Conservation (phyloP, 345 rosid genomes). For the Euphorbia pulcherrima region DNA sequence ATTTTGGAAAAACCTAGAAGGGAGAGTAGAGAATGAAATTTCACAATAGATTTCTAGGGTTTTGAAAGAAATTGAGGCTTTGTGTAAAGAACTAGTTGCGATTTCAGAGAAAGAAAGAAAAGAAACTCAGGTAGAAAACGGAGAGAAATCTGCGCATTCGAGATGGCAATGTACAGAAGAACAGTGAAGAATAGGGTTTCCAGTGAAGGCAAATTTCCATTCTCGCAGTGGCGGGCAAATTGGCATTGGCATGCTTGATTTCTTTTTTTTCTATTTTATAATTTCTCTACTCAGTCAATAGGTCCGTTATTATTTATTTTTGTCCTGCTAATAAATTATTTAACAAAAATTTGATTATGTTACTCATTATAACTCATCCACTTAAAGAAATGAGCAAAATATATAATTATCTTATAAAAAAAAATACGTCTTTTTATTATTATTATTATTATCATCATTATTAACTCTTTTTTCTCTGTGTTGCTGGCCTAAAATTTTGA, state of each 20-base stretch:
- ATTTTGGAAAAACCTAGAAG: background rate
- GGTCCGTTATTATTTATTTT: too few relatives aligned
- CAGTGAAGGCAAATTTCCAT: background rate
- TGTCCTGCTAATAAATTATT: too few relatives aligned
- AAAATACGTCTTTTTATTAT: too few relatives aligned
- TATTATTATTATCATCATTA: too few relatives aligned
- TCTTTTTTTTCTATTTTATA: too few relatives aligned
- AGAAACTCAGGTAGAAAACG: background rate
- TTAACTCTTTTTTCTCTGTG: too few relatives aligned
- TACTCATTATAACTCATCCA: too few relatives aligned
- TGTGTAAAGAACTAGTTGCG: background rate
- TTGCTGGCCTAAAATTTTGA: too few relatives aligned
- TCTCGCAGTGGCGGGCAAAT: slow-evolving; percentile 22
- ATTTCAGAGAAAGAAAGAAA: background rate
- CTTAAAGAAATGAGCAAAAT: too few relatives aligned
- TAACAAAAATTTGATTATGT: too few relatives aligned
- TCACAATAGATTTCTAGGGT: slow-evolving; percentile 6
- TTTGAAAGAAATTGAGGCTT: background rate
- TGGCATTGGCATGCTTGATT: background rate
- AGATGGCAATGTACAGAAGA: background rate
- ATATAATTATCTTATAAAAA: too few relatives aligned
- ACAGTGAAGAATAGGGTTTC: slow-evolving; percentile 6
- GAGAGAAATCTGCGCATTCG: background rate
- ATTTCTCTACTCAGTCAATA: background rate
- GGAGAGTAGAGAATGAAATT: background rate